A percentile compares a stretch with the other conserved stretches of the same genome.
Evolutionary conservation across 805 yeast genomes (phyloP).

Genomic region (Wickerhamiella australiensis): DNA sequence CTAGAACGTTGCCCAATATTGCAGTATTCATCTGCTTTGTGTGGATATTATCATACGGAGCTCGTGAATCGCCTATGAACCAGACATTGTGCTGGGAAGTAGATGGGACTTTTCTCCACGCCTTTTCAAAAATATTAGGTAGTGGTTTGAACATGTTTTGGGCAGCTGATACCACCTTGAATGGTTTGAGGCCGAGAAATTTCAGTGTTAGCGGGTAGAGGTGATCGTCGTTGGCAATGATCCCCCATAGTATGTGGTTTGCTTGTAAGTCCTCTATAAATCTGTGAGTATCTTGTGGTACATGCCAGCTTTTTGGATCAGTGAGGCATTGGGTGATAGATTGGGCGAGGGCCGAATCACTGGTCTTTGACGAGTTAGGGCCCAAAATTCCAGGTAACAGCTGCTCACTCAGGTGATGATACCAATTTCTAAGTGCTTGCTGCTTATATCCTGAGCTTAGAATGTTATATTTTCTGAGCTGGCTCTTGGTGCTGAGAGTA

Average conservation of each 20-base stretch:
- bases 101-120: conserved; percentile 17
- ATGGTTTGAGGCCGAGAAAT: conserved; percentile 13
- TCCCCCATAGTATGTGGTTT: conserved; percentile 22
- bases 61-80: conserved; percentile 20
- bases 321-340: conserved; percentile 5
- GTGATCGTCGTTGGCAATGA: conserved; percentile 24
- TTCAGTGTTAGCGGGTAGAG: conserved; percentile 18
- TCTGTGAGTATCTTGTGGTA: conserved; percentile 14
- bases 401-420: conserved; percentile 11
- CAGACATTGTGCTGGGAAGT: conserved; percentile 16
- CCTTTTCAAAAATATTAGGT: conserved; percentile 20
- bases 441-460: conserved; percentile 10
- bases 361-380: neutral
- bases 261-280: conserved; percentile 14
- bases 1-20: conserved; percentile 3
- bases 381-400: neutral
- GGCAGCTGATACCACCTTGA: conserved; percentile 11
- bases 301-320: conserved; percentile 16
- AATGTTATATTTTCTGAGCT: conserved; percentile 14
- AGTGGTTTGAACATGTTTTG: conserved; percentile 22
- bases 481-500: conserved; percentile 18
- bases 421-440: conserved; percentile 15
- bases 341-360: neutral
- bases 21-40: conserved; percentile 12
- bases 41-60: conserved; percentile 19